Evolutionary conservation across 257 asterid genomes (phyloP).

Genomic region (Scutellaria baicalensis): DNA sequence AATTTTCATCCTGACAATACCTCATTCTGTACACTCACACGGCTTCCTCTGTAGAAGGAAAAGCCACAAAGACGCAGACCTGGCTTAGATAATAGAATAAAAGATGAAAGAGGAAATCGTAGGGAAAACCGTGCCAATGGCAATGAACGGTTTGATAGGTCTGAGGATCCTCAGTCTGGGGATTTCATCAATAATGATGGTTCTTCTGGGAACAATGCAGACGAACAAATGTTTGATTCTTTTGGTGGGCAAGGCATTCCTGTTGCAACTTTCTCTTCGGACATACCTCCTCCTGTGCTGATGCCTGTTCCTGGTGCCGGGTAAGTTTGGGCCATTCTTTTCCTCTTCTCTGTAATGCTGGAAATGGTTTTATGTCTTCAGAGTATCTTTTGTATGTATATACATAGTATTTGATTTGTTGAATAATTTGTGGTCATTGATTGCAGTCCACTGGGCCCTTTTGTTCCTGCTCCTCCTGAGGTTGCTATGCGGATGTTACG

Average conservation of each 20-base stretch:
- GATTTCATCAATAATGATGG: conserved; percentile 61
- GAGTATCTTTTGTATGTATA: not conserved
- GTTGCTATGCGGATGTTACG: conserved; percentile 97
- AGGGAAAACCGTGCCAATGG: conserved; percentile 65
- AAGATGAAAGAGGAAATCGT: conserved; percentile 71
- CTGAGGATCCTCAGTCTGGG: conserved; percentile 58
- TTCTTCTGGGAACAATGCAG: conserved; percentile 51
- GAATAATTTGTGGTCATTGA: conserved; percentile 10
- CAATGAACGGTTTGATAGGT: conserved; percentile 61
- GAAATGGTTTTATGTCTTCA: not conserved
- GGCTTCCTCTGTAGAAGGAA: conserved; percentile 61
- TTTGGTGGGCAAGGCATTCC: conserved; percentile 77
- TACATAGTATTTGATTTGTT: not conserved
- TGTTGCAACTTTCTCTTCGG: conserved; percentile 72
- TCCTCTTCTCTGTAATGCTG: not conserved
- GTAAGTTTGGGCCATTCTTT: conserved; percentile 29
- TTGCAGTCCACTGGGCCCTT: conserved; percentile 93
- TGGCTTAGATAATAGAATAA: conserved; percentile 58
- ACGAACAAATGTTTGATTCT: conserved; percentile 76
- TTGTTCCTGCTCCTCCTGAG: conserved; percentile 99
- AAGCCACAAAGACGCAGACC: conserved; percentile 66
- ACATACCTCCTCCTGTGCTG: conserved; percentile 80
- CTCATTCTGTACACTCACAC: not conserved
- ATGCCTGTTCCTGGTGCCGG: conserved; percentile 99
- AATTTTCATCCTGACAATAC: not conserved